Evolutionary conservation across 129 eudicot species (phyloP).

Genomic region (Calendula officinalis): DNA sequence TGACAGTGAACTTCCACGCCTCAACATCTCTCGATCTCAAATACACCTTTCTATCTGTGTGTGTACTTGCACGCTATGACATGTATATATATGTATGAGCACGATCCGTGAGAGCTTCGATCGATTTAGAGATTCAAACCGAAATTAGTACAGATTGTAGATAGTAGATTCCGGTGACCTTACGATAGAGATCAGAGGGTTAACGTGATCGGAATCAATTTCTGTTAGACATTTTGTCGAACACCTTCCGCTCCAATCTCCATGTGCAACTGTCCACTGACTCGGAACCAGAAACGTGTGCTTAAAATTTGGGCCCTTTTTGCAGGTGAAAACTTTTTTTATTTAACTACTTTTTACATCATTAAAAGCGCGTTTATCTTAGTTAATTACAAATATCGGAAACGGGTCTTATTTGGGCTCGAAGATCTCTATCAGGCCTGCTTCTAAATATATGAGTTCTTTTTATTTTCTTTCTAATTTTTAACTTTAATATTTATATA

Average conservation of each 20-base stretch:
- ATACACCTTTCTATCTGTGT: background rate
- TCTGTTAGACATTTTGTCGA: slow-evolving; percentile 43
- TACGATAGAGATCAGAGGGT: background rate
- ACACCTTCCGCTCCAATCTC: slow-evolving; percentile 28
- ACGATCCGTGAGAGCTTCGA: background rate
- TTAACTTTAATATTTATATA: background rate
- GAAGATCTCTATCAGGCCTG: background rate
- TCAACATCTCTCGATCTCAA: slow-evolving; percentile 49
- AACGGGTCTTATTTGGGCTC: background rate
- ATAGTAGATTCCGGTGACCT: slow-evolving; percentile 12
- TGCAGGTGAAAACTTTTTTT: background rate
- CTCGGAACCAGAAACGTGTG: background rate
- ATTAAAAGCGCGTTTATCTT: no score
- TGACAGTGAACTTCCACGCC: slow-evolving; percentile 49
- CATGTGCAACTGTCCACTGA: slow-evolving; percentile 31
- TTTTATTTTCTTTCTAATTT: background rate
- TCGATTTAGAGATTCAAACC: background rate
- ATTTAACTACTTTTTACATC: no score
- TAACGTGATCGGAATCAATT: slow-evolving; percentile 23
- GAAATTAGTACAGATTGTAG: slow-evolving; percentile 17
- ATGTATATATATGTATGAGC: slow-evolving; percentile 6
- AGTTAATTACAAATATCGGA: background rate
- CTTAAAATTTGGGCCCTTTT: background rate
- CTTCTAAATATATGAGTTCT: background rate
- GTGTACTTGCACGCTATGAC: background rate